phyloP scores from a whole-genome alignment of 2,329 filamentous ascomycete species.

The Zymoseptoria crescenta region DNA sequence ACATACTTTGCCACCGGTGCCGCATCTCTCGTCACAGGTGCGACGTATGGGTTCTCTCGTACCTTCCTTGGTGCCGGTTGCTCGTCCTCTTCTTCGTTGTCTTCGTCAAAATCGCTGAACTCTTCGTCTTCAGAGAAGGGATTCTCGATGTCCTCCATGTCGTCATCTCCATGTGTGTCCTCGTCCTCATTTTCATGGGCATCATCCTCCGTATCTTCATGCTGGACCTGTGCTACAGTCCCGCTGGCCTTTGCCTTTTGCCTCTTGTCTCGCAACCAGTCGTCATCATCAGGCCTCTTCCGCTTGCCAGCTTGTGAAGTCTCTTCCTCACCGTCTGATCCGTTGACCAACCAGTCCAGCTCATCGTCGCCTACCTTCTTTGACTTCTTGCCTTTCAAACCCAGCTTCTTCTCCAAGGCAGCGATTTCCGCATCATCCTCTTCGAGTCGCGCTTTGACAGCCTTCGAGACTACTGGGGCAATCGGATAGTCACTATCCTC shows the following conservation, averaged over 20 bases:
- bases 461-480: slow-evolving; percentile 9
- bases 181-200: slow-evolving; percentile 22
- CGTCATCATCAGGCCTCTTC: slow-evolving; percentile 50
- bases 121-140: slow-evolving; percentile 30
- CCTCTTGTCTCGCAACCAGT: slow-evolving; percentile 53
- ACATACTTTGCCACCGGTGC: slow-evolving; percentile 64
- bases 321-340: slow-evolving; percentile 43
- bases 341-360: slow-evolving; percentile 65
- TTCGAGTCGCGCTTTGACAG: slow-evolving; percentile 49
- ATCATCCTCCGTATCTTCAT: slow-evolving; percentile 23
- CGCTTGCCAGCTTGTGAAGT: slow-evolving; percentile 45
- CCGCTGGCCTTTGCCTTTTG: slow-evolving; percentile 38
- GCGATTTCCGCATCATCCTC: slow-evolving; percentile 86
- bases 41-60: slow-evolving; percentile 82
- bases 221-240: slow-evolving; percentile 5
- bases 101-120: slow-evolving; percentile 30
- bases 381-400: slow-evolving; percentile 69
- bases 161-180: slow-evolving; percentile 33
- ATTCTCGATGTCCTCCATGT: slow-evolving; percentile 30
- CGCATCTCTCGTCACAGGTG: slow-evolving; percentile 48
- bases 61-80: slow-evolving; percentile 35
- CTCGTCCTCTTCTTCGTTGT: slow-evolving; percentile 28
- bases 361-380: slow-evolving; percentile 73
- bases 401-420: slow-evolving; percentile 77
- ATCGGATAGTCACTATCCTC: slow-evolving; percentile 11